These are phyloP conservation scores for Citrullus mucosospermus DNA, from an alignment of 306 rosid genomes.

Conservation along the genomic window DNA sequence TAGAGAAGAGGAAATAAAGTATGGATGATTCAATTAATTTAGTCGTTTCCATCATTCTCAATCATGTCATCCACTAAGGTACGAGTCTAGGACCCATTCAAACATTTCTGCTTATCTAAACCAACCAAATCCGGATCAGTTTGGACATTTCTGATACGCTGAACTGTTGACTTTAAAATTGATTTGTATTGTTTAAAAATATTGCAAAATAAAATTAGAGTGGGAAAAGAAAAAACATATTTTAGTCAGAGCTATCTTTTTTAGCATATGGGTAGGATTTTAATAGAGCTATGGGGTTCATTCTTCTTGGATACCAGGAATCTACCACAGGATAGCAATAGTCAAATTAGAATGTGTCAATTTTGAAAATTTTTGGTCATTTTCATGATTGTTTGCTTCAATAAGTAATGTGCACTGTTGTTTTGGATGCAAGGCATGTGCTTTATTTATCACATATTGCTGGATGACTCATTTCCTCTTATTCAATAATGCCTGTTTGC, in stretches of 20 bases:
- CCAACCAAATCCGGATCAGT: neutral
- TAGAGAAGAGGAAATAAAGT: neutral
- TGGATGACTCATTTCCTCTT: slow-evolving; percentile 2
- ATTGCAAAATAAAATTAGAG: neutral
- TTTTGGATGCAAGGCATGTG: slow-evolving; percentile 10
- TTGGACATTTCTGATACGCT: neutral
- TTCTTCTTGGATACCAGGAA: neutral
- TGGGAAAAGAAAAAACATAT: neutral
- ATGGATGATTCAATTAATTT: neutral
- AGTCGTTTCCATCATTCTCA: slow-evolving; percentile 7
- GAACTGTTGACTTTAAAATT: neutral
- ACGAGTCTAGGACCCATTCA: neutral
- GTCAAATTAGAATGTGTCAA: neutral
- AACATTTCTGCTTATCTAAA: neutral
- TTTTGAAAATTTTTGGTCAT: neutral
- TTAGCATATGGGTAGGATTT: neutral
- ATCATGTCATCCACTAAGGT: slow-evolving; percentile 1
- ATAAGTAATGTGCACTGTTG: neutral
- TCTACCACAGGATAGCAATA: neutral
- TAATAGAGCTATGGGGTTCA: neutral
- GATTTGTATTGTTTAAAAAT: neutral
- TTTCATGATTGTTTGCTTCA: neutral
- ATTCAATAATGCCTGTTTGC: neutral
- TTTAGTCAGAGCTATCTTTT: neutral
- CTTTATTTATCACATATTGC: slow-evolving; percentile 7